These are phyloP conservation scores for Argentina anserina DNA, from an alignment of 306 rosid species.

Conservation along the genomic window DNA sequence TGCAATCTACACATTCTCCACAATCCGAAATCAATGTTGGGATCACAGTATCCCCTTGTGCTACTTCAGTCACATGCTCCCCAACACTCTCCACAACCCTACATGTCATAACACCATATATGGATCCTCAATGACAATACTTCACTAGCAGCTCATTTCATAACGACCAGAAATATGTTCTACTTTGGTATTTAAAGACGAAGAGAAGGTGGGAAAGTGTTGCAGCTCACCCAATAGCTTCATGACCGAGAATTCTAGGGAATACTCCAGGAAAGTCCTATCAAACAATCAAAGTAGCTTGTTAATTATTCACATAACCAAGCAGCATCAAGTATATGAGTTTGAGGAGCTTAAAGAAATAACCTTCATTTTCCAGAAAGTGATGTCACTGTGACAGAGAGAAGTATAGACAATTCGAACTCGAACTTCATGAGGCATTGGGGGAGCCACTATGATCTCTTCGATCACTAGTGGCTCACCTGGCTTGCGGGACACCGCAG, in stretches of 20 bases:
- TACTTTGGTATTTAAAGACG: neutral
- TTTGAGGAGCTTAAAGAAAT: neutral
- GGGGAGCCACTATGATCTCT: conserved; percentile 76
- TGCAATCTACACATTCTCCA: conserved; percentile 66
- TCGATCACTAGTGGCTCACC: conserved; percentile 64
- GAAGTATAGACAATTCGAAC: conserved; percentile 68
- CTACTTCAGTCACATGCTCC: conserved; percentile 55
- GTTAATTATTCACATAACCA: neutral
- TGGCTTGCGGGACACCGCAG: conserved; percentile 62
- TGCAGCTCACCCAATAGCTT: conserved; percentile 65
- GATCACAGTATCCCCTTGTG: conserved; percentile 65
- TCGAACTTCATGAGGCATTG: conserved; percentile 64
- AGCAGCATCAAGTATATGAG: neutral
- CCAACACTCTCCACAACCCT: conserved; percentile 91
- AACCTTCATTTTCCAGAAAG: conserved; percentile 77
- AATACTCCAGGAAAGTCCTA: conserved; percentile 57
- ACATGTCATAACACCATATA: neutral
- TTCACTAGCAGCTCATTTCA: neutral
- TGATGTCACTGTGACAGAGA: conserved; percentile 71
- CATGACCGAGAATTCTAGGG: conserved; percentile 85
- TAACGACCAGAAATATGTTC: neutral
- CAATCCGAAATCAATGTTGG: conserved; percentile 70
- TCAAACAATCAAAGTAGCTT: neutral
- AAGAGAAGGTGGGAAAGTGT: neutral
- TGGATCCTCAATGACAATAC: neutral